These are phyloP conservation scores for Flaveria linearis DNA, from an alignment of 129 eudicot genomes.

Conservation along the genomic window DNA sequence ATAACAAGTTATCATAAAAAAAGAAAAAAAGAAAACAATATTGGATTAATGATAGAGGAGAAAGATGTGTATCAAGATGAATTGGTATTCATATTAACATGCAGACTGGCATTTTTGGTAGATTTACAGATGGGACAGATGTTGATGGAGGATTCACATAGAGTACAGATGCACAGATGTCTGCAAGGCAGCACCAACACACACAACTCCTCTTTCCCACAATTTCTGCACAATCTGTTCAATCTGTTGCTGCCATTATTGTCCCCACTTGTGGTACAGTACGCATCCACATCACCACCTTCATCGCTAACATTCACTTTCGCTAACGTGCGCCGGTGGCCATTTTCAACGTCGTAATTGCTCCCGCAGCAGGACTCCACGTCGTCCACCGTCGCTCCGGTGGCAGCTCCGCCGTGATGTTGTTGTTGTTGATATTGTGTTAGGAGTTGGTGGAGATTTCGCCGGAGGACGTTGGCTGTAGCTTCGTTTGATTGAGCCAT, in stretches of 20 bases:
- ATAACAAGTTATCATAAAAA: too few species aligned
- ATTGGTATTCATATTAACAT: constrained; percentile 49
- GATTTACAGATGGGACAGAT: constrained; percentile 77
- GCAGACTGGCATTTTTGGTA: constrained; percentile 59
- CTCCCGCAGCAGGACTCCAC: constrained; percentile 84
- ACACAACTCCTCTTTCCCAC: constrained; percentile 72
- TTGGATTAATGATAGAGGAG: too few species aligned
- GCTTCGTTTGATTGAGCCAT: constrained; percentile 89
- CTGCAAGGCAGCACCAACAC: constrained; percentile 85
- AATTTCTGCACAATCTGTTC: constrained; percentile 56
- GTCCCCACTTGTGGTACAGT: background rate
- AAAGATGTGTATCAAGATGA: constrained; percentile 10
- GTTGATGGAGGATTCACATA: constrained; percentile 59
- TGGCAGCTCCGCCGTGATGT: constrained; percentile 17
- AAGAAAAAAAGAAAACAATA: background rate
- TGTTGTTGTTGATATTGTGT: constrained; percentile 44
- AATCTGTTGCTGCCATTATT: constrained; percentile 21
- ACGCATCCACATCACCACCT: constrained; percentile 8
- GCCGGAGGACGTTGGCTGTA: constrained; percentile 68
- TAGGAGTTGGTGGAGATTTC: constrained; percentile 58
- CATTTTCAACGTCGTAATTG: constrained; percentile 29
- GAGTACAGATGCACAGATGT: constrained; percentile 77
- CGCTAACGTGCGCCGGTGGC: background rate
- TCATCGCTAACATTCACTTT: background rate
- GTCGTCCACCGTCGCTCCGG: constrained; percentile 36